These are phyloP conservation scores for Microcos paniculata DNA, from an alignment of 345 rosid genomes.

Conservation along the genomic window DNA sequence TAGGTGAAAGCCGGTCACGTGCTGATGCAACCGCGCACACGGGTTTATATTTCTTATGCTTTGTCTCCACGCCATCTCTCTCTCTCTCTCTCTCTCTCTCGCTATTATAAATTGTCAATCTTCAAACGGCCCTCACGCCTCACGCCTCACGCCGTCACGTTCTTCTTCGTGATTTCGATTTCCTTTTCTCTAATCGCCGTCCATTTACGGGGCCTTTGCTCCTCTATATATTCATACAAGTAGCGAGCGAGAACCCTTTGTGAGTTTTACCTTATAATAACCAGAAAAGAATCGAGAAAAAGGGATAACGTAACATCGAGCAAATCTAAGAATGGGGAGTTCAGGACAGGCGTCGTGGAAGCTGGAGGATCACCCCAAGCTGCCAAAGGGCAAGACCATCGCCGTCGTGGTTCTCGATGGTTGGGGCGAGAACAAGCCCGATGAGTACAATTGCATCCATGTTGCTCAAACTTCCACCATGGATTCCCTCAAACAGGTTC, in stretches of 20 bases:
- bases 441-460: constrained; percentile 86
- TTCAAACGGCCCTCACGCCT: too few relatives aligned
- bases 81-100: too few relatives aligned
- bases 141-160: neutral
- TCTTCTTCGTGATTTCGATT: neutral
- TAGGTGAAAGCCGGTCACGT: too few relatives aligned
- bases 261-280: too few relatives aligned
- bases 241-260: too few relatives aligned
- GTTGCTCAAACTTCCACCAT: constrained; percentile 85
- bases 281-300: neutral
- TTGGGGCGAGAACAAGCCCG: constrained; percentile 91
- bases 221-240: too few relatives aligned
- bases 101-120: neutral
- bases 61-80: neutral
- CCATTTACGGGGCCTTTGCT: too few relatives aligned
- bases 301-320: neutral
- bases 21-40: neutral
- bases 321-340: constrained; percentile 41
- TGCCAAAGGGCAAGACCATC: constrained; percentile 72
- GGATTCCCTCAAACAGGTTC: constrained; percentile 88
- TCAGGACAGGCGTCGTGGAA: constrained; percentile 42
- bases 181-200: too few relatives aligned
- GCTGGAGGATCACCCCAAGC: constrained; percentile 76
- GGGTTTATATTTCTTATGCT: neutral
- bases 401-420: constrained; percentile 93